Evolutionary conservation across 495 filamentous ascomycete species (phyloP), one percentile per base, ranked within the genome.

Genomic region (Paragyromitra xinjiangensis): DNA sequence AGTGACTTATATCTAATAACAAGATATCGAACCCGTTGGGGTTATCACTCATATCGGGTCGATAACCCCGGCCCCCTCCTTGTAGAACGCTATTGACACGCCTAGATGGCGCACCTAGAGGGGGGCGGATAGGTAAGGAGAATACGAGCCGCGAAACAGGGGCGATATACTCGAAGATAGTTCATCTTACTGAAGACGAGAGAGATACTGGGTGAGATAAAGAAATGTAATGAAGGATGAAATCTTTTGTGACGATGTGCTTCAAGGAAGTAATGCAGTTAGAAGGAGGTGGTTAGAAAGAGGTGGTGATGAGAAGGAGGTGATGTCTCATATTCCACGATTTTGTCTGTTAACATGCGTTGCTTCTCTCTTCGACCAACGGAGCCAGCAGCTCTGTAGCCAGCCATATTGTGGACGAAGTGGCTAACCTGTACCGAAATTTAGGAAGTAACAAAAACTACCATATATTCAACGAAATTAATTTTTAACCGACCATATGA

Each of bases 301-400:
- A 11, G 1, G 51, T 26, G 0, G 51, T 26, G 6, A 26, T 12
- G 51, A 24, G 56, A 59, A 59, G 56, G 56, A 37, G 26, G 56
- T n/a, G 56, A 58, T 58, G 55, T 58, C 55, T n/a, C 8, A 34
- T 58, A 34, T 58, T 7, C 26, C 9, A 34, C 37, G 55, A 58
- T 29, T 24, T 58, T 58, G n/a, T 24, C 50, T 24, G 50, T 7
- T n/a, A 53, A 53, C 50, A 5, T 53, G 19, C 50, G 19, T 53
- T 53, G 7, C 37, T 58, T 58, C 55, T 58, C 55, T 58, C 55
- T 58, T 34, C 34, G 55, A n/a, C n/a, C n/a, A n/a, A n/a, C n/a
- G n/a, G n/a, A n/a, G n/a, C n/a, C n/a, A n/a, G n/a, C 29, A 42
- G 39, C 39, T 1, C 1, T 42, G 39, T 42, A 12, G 14, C 42